phyloP scores from a whole-genome alignment of 495 filamentous ascomycete species.

The Mytilinidion resinicola region DNA sequence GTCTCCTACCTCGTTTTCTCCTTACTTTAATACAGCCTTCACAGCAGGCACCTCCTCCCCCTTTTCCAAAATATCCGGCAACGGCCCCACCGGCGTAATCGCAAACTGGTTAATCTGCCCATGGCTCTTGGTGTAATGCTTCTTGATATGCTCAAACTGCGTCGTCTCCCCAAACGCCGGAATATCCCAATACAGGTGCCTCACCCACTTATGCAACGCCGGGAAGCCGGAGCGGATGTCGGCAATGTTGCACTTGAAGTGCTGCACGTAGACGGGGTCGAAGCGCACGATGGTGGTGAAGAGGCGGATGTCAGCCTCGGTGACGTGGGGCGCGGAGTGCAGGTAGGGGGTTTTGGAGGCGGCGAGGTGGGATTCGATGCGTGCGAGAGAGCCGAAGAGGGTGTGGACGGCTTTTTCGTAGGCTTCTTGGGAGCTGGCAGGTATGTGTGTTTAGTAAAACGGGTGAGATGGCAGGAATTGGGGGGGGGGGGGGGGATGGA shows the following conservation, averaged over 20 bases:
- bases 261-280: constrained; percentile 84
- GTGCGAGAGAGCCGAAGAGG: constrained; percentile 68
- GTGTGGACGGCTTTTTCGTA: constrained; percentile 62
- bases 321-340: constrained; percentile 57
- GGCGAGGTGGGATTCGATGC: constrained; percentile 59
- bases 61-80: constrained; percentile 55
- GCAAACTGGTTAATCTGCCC: constrained; percentile 56
- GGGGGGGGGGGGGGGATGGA: neutral
- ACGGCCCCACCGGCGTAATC: constrained; percentile 61
- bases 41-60: constrained; percentile 57
- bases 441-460: neutral
- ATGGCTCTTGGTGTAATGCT: constrained; percentile 66
- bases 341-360: constrained; percentile 55
- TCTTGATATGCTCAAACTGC: constrained; percentile 65
- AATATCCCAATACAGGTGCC: constrained; percentile 62
- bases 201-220: constrained; percentile 59
- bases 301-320: constrained; percentile 76
- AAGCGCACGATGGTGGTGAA: constrained; percentile 82
- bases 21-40: constrained; percentile 31
- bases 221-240: constrained; percentile 77
- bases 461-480: constrained; percentile 39
- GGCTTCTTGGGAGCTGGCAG: constrained; percentile 56
- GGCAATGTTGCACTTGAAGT: constrained; percentile 87
- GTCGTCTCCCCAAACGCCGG: constrained; percentile 58
- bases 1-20: neutral